phyloP scores from a whole-genome alignment of 768 basidiomycete species.

The Lepiota venenata region DNA sequence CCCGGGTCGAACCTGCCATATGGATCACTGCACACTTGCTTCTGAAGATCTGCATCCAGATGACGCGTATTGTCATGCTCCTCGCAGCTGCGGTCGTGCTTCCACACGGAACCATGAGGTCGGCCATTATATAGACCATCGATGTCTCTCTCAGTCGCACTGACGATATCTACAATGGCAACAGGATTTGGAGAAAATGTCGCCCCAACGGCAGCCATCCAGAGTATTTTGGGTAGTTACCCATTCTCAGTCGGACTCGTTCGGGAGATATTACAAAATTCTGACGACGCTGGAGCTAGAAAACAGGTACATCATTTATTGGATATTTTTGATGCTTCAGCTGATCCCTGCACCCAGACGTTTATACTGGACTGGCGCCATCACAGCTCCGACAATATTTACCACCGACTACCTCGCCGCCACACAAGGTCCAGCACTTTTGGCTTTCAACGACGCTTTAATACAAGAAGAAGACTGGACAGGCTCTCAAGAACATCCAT shows the following conservation, averaged over 20 bases:
- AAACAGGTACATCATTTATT: slow-evolving; percentile 23
- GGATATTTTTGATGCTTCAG: neutral
- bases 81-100: too few species aligned
- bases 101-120: too few species aligned
- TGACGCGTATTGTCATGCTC: too few species aligned
- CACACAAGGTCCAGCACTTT: slow-evolving; percentile 35
- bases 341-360: slow-evolving; percentile 13
- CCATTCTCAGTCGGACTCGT: slow-evolving; percentile 34
- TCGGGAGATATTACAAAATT: slow-evolving; percentile 39
- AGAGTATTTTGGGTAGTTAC: slow-evolving; percentile 32
- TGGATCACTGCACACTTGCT: too few species aligned
- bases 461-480: slow-evolving; percentile 34
- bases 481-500: slow-evolving; percentile 33
- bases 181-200: slow-evolving; percentile 16
- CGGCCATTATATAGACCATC: too few species aligned
- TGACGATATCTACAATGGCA: slow-evolving; percentile 15
- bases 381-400: slow-evolving; percentile 19
- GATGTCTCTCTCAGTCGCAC: neutral
- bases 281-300: slow-evolving; percentile 35
- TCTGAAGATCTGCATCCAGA: too few species aligned
- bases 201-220: slow-evolving; percentile 19
- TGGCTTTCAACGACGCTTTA: slow-evolving; percentile 33
- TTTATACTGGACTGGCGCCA: slow-evolving; percentile 29
- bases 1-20: too few species aligned
- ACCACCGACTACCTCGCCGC: slow-evolving; percentile 23